Evolutionary conservation across 495 filamentous ascomycete species (phyloP).

Genomic region (Paragyromitra xinjiangensis): DNA sequence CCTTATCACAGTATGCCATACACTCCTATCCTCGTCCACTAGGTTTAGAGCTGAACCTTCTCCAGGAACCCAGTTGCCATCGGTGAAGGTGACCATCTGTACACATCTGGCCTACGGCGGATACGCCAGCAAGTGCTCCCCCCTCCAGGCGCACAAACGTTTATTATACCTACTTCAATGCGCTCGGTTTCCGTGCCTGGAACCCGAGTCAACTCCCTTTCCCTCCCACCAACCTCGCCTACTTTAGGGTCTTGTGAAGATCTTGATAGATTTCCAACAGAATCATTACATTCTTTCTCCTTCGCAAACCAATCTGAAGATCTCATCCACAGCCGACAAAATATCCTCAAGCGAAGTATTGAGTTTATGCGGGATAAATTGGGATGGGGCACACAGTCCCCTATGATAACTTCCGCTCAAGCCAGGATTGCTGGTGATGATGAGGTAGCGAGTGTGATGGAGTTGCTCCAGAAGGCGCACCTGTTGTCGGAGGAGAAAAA

Average conservation of each 20-base stretch:
- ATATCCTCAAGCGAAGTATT: conserved; percentile 89
- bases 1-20: conserved; percentile 55
- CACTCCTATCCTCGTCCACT: conserved; percentile 29
- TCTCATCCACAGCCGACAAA: conserved; percentile 86
- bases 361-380: conserved; percentile 97
- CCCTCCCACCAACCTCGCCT: conserved; percentile 71
- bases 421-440: conserved; percentile 81
- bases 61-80: conserved; percentile 59
- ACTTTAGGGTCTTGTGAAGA: conserved; percentile 80
- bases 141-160: conserved; percentile 70
- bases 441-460: conserved; percentile 89
- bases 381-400: conserved; percentile 75
- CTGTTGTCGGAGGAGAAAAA: conserved; percentile 63
- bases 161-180: conserved; percentile 68
- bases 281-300: conserved; percentile 97
- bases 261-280: conserved; percentile 87
- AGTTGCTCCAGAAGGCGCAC: conserved; percentile 80
- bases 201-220: conserved; percentile 63
- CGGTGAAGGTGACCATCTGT: conserved; percentile 56
- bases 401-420: conserved; percentile 74
- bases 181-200: conserved; percentile 71
- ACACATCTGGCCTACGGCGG: conserved; percentile 80
- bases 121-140: conserved; percentile 83
- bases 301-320: conserved; percentile 97
- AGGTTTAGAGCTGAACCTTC: conserved; percentile 29